Conservation (phyloP, 2,329 filamentous ascomycete genomes). For the Diplodia scrobiculata region DNA sequence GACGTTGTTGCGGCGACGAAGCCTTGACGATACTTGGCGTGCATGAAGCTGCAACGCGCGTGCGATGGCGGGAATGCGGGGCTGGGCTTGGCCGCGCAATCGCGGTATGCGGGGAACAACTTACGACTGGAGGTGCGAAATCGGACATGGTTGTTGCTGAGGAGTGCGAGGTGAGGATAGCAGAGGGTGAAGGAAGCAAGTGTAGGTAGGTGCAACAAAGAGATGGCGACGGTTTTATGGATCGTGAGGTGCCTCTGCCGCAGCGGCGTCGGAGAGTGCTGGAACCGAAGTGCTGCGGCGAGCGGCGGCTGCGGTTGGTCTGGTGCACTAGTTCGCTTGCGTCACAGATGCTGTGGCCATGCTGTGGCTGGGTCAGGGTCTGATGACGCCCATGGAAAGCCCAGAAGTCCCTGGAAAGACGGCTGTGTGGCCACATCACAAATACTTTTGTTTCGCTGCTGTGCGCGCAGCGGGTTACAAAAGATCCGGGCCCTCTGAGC, state of each 20-base stretch:
- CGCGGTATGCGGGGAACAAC: slow-evolving; percentile 22
- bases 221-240: slow-evolving; percentile 9
- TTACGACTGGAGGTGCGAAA: slow-evolving; percentile 43
- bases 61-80: slow-evolving; percentile 16
- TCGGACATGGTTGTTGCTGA: slow-evolving; percentile 38
- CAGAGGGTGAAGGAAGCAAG: not conserved
- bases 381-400: not conserved
- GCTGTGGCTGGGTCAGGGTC: slow-evolving; percentile 5
- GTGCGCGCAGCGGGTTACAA: too few relatives aligned
- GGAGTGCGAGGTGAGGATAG: not conserved
- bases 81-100: slow-evolving; percentile 1
- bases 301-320: not conserved
- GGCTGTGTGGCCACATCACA: not conserved
- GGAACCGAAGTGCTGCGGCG: slow-evolving; percentile 8
- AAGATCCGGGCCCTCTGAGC: too few relatives aligned
- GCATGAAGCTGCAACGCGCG: not conserved
- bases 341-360: slow-evolving; percentile 1
- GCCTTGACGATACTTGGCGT: slow-evolving; percentile 16
- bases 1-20: slow-evolving; percentile 28
- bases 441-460: not conserved
- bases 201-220: not conserved
- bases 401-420: too few relatives aligned
- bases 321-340: not conserved
- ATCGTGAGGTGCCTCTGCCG: slow-evolving; percentile 11
- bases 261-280: slow-evolving; percentile 23